These are phyloP conservation scores for Phtheirospermum japonicum DNA, from an alignment of 257 asterid genomes.

Conservation along the genomic window DNA sequence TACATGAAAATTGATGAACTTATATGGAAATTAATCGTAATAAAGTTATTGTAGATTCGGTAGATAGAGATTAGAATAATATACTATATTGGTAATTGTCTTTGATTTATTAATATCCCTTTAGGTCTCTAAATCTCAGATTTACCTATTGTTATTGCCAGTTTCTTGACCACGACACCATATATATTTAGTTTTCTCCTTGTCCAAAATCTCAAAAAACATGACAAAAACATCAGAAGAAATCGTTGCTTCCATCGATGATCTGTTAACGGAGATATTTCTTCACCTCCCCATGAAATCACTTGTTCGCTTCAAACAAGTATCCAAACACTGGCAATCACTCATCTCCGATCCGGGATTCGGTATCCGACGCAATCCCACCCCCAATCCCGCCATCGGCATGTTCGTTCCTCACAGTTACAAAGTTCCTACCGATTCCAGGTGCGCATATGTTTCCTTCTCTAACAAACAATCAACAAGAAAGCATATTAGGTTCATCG, in stretches of 20 bases:
- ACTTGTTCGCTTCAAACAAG: conserved; percentile 33
- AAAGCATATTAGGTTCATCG: neutral
- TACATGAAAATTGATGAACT: no score
- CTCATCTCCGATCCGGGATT: conserved; percentile 32
- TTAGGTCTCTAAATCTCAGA: no score
- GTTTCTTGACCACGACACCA: no score
- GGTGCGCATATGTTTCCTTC: conserved; percentile 25
- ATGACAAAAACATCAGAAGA: neutral
- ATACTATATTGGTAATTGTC: no score
- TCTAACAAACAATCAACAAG: neutral
- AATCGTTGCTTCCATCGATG: conserved; percentile 27
- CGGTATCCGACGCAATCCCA: conserved; percentile 20
- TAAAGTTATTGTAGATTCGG: no score
- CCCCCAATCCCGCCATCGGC: conserved; percentile 10
- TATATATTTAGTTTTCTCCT: no score
- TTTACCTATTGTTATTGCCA: no score
- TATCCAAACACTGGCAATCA: conserved; percentile 41
- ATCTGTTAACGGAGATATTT: conserved; percentile 34
- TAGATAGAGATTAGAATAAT: no score
- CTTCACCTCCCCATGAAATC: conserved; percentile 33
- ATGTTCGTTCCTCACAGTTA: neutral
- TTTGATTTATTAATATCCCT: no score
- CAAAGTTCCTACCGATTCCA: neutral
- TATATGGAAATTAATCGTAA: no score
- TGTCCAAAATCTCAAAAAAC: no score